Percentiles rank a stretch among this genome's conserved stretches.
Evolutionary conservation across 129 eudicot species (phyloP).

Genomic region (Flaveria sonorensis): DNA sequence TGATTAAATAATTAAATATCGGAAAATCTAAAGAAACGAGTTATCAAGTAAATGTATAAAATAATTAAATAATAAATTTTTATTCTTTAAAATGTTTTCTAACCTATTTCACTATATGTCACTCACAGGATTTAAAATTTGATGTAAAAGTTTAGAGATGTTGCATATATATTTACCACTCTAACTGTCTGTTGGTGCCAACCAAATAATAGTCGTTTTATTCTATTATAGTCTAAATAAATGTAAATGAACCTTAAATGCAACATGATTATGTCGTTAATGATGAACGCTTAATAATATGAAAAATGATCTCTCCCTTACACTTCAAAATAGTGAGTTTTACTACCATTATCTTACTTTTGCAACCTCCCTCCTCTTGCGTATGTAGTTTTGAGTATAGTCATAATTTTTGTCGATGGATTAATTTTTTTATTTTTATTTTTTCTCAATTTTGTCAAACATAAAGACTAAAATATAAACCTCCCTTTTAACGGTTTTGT

Average conservation of each 20-base stretch:
- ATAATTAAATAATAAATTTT: not conserved
- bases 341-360: not conserved
- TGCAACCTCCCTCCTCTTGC: not conserved
- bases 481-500: no score
- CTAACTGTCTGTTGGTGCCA: no score
- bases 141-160: no score
- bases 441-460: no score
- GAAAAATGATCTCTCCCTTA: conserved; percentile 1
- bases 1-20: no score
- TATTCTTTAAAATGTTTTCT: not conserved
- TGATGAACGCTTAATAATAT: not conserved
- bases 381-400: not conserved
- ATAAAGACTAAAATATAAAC: no score
- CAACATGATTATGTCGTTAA: conserved; percentile 30
- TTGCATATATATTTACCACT: no score
- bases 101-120: no score
- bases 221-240: not conserved
- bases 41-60: not conserved
- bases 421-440: no score
- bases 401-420: no score
- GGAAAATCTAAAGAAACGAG: not conserved
- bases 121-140: no score
- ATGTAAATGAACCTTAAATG: conserved; percentile 25
- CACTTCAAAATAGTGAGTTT: not conserved
- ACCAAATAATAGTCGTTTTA: no score